Base-by-base conservation (phyloP, 805 yeast species). In the Brettanomyces nanus region DNA sequence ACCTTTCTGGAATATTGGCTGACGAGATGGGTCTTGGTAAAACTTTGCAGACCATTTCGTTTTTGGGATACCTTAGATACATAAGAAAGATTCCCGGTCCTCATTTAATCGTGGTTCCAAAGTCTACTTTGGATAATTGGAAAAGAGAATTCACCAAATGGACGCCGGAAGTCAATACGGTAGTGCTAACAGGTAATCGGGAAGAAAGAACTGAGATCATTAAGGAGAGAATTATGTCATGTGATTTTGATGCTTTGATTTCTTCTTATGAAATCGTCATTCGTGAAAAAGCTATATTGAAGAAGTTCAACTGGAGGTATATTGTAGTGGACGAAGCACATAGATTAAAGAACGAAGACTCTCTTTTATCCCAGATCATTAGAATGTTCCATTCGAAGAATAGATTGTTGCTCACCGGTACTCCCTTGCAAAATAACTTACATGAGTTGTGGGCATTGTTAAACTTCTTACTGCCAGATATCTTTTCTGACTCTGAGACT, bases 21-120 rank as follows among this genome's bases (percentile, higher is more conserved):
- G 92, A 83, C 59, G 92, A 83, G 60, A 83, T 83, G 92, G 92
- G 92, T 2, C 61, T 83, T 44, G 92, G 92, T 48, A 83, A 83
- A 54, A 83, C 92, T 3, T 61, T 83, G 41, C 92, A 83, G 56
- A 83, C 90, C 0, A 82, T 83, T 45, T 74, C 90, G 6, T 79
- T 80, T 45, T 58, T 83, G 32, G 90, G 90, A 2, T 83, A 78
- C 52, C 61, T 83, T 30, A 66, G 92, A 43, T 80, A 75, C 51
- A 57, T 76, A 38, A 75, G 70, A 46, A 64, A 71, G 23, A 65
- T 72, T 22, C 67, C 66, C 28, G 92, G 92, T 3, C 94, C 94
- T 3, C 85, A 77, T 54, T 64, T 83, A 43, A 80, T 83, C 15
- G 72, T 83, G 50, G 83, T 81, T 2, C 94, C 94, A 4, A 83